Percentiles rank a stretch among this genome's conserved stretches.
Conservation (phyloP, 192 early-diverging fungal genomes). For the Dimargaris xerosporica region DNA sequence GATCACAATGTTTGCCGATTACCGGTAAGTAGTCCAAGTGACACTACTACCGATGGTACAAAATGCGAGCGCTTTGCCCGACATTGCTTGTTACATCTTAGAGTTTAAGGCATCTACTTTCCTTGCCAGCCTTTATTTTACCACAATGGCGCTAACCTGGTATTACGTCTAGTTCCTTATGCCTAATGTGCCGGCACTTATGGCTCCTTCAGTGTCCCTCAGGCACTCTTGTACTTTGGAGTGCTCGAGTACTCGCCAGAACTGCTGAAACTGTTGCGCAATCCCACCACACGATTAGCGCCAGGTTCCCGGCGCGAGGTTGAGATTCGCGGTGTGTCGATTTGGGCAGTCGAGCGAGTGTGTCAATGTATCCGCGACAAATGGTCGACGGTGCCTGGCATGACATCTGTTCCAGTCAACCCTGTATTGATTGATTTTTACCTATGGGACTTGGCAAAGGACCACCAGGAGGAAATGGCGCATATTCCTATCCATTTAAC, state of each 20-base stretch:
- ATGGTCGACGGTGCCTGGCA: constrained; percentile 14
- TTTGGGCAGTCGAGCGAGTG: constrained; percentile 62
- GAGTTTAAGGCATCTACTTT: too few species aligned
- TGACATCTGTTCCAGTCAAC: constrained; percentile 31
- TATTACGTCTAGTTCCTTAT: too few species aligned
- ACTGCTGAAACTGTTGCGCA: constrained; percentile 29
- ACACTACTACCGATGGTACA: too few species aligned
- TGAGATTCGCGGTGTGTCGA: constrained; percentile 67
- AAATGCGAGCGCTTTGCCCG: too few species aligned
- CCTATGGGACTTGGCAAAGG: constrained; percentile 74
- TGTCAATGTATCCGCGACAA: constrained; percentile 22
- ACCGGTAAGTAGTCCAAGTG: too few species aligned
- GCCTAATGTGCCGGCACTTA: too few species aligned
- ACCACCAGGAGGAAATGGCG: constrained; percentile 34
- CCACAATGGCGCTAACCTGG: too few species aligned
- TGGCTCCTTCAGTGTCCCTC: too few species aligned
- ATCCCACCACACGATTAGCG: constrained; percentile 12
- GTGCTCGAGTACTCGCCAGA: constrained; percentile 47
- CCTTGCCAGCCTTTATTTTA: too few species aligned
- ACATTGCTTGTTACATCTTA: too few species aligned
- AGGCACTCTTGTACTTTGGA: constrained; percentile 56
- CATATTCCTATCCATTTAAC: constrained; percentile 47
- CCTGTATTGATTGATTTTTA: constrained; percentile 78
- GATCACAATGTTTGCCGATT: constrained; percentile 87
- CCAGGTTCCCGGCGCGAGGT: constrained; percentile 28